phyloP scores from a whole-genome alignment of 345 rosid genomes.

The Toxicodendron radicans region DNA sequence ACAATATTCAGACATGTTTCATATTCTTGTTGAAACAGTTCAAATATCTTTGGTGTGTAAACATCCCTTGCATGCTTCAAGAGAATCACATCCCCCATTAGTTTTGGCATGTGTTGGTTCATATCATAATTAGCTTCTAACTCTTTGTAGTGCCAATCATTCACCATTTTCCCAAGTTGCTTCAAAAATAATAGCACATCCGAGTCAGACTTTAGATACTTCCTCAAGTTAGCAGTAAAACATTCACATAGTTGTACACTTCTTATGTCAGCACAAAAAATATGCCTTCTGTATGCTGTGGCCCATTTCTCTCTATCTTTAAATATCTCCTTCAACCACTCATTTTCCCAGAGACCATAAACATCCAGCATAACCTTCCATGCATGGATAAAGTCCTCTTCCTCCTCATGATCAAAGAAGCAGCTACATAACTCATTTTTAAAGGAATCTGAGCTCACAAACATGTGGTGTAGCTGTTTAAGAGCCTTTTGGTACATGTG shows the following conservation, averaged over 20 bases:
- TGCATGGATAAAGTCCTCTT: constrained; percentile 29
- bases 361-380: constrained; percentile 35
- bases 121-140: constrained; percentile 37
- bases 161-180: constrained; percentile 28
- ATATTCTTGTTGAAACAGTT: constrained; percentile 32
- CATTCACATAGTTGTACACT: constrained; percentile 22
- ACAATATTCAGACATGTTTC: constrained; percentile 32
- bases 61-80: constrained; percentile 32
- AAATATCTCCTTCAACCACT: constrained; percentile 29
- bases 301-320: constrained; percentile 41
- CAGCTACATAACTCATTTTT: constrained; percentile 30
- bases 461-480: constrained; percentile 28
- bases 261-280: constrained; percentile 33
- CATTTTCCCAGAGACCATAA: constrained; percentile 29
- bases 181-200: constrained; percentile 33
- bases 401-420: constrained; percentile 31
- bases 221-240: constrained; percentile 27
- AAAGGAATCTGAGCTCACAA: constrained; percentile 28
- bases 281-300: constrained; percentile 30
- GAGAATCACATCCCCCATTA: constrained; percentile 33
- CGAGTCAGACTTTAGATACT: constrained; percentile 26
- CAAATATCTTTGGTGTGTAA: constrained; percentile 33
- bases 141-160: constrained; percentile 37
- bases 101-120: constrained; percentile 27
- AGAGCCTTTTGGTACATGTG: constrained; percentile 33